Evolutionary conservation across 2,329 filamentous ascomycete genomes (phyloP).

Genomic region (Aspergillus chevalieri): DNA sequence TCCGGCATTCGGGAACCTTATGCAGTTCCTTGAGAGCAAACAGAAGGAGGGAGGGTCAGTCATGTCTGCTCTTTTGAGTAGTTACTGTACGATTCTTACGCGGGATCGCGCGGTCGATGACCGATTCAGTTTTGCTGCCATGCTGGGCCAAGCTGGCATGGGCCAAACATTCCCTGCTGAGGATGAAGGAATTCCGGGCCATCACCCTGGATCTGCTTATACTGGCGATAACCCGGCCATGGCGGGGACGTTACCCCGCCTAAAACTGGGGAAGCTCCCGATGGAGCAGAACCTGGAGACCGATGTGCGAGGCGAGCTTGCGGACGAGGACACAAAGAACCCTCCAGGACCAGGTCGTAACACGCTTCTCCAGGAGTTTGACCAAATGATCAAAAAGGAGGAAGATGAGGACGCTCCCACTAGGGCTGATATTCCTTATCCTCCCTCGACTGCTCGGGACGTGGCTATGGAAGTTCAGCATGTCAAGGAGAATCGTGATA

Average conservation of each 20-base stretch:
- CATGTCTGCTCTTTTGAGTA: slow-evolving; percentile 66
- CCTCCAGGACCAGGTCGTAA: slow-evolving; percentile 65
- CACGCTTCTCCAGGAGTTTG: slow-evolving; percentile 80
- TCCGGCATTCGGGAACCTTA: slow-evolving; percentile 72
- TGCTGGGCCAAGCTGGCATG: slow-evolving; percentile 51
- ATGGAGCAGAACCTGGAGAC: slow-evolving; percentile 76
- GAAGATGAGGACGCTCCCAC: slow-evolving; percentile 77
- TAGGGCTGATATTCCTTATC: slow-evolving; percentile 74
- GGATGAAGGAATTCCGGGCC: slow-evolving; percentile 64
- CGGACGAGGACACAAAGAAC: slow-evolving; percentile 73
- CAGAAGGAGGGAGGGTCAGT: slow-evolving; percentile 72
- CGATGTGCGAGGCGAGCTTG: slow-evolving; percentile 80
- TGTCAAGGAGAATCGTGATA: slow-evolving; percentile 84
- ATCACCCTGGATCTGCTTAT: slow-evolving; percentile 59
- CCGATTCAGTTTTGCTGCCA: slow-evolving; percentile 53
- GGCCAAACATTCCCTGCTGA: slow-evolving; percentile 56
- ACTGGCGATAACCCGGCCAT: slow-evolving; percentile 52
- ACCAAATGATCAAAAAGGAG: slow-evolving; percentile 80
- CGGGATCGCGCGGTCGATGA: slow-evolving; percentile 55
- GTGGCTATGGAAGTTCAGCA: slow-evolving; percentile 92
- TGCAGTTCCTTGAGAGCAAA: slow-evolving; percentile 86
- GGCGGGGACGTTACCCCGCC: slow-evolving; percentile 51
- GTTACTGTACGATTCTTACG: slow-evolving; percentile 53
- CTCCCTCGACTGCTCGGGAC: slow-evolving; percentile 80
- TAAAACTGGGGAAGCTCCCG: slow-evolving; percentile 75